Base-by-base conservation (phyloP, 2,329 filamentous ascomycete genomes). In the Xylariaceae sp. region DNA sequence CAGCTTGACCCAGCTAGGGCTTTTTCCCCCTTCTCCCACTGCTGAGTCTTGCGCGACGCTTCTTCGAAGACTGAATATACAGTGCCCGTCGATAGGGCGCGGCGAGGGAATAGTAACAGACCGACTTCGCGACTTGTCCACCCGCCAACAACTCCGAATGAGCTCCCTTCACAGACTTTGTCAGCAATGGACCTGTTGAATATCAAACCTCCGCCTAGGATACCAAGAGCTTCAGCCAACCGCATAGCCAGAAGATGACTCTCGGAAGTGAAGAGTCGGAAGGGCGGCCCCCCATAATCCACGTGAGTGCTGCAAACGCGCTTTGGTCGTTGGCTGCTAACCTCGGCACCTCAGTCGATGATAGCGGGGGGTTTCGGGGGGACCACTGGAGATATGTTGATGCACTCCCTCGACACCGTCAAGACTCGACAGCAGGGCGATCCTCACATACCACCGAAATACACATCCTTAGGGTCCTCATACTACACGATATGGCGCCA, bases 361-460 rank as follows among this genome's bases (percentile, higher is more conserved):
- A 71, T 98, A 53, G 92, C 92, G 21, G 92, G 92, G 53, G 92
- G 90, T 39, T 68, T 93, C 33, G 92, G 93, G 53, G 92, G 92
- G 33, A 89, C 85, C 12, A 93, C 83, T 36, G 92, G 93, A 38
- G 92, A 98, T 60, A 83, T 98, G 74, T 68, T 98, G 46, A 98
- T 98, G 92, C 92, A 98, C 65, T 96, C 90, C 29, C 75, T 98
- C 53, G 92, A 98, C 60, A 98, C 92, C 1, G 92, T 98, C 51
- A 98, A 98, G 65, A 98, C 92, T 29, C 77, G 92, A 49, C 93
- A 98, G 59, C 92, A 98, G 63, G 92, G 90, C 52, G 92, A 96
- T 54, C 89, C 90, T 28, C 83, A 92, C 56, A 75, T 94, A 40
- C 92, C 92, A 15, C 83, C 92, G 2, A 94, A 85, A 63, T 98